phyloP scores from a whole-genome alignment of 1,284 basidiomycete genomes.

The Fomitopsis schrenkii region DNA sequence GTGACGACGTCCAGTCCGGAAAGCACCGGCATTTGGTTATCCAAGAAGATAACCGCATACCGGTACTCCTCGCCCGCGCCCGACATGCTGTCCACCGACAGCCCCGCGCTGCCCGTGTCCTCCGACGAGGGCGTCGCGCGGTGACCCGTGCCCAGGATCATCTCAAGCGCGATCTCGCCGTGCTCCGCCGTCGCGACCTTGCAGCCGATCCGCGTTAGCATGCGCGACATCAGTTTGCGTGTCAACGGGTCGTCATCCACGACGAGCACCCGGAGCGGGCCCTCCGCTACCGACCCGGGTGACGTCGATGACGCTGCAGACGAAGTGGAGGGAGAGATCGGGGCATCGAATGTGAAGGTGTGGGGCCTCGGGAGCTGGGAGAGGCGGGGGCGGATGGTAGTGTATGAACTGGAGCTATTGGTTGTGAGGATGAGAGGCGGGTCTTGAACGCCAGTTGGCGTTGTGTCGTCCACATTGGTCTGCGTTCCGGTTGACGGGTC shows the following conservation, averaged over 20 bases:
- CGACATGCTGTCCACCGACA: slow-evolving; percentile 15
- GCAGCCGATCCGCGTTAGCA: slow-evolving; percentile 78
- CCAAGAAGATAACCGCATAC: slow-evolving; percentile 77
- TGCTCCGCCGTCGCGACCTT: slow-evolving; percentile 82
- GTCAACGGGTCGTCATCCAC: slow-evolving; percentile 81
- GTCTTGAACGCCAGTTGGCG: slow-evolving; percentile 11
- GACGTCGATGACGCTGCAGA: slow-evolving; percentile 7
- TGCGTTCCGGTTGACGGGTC: slow-evolving; percentile 43
- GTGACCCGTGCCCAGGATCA: slow-evolving; percentile 47
- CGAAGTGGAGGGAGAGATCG: slow-evolving; percentile 15
- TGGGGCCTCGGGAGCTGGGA: slow-evolving; percentile 20
- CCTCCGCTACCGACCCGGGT: slow-evolving; percentile 30
- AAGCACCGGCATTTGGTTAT: slow-evolving; percentile 86
- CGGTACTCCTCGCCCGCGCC: slow-evolving; percentile 23
- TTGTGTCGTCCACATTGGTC: slow-evolving; percentile 12
- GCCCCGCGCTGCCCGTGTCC: slow-evolving; percentile 22
- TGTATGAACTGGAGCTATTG: slow-evolving; percentile 15
- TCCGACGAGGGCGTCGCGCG: slow-evolving; percentile 30
- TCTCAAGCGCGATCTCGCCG: slow-evolving; percentile 75
- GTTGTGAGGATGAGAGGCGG: slow-evolving; percentile 5
- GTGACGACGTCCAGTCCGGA: slow-evolving; percentile 72
- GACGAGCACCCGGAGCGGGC: slow-evolving; percentile 58
- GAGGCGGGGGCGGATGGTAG: slow-evolving; percentile 16
- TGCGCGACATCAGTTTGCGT: slow-evolving; percentile 77
- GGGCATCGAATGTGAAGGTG: slow-evolving; percentile 17